phyloP scores from a whole-genome alignment of 345 rosid genomes.

The Heritiera littoralis region DNA sequence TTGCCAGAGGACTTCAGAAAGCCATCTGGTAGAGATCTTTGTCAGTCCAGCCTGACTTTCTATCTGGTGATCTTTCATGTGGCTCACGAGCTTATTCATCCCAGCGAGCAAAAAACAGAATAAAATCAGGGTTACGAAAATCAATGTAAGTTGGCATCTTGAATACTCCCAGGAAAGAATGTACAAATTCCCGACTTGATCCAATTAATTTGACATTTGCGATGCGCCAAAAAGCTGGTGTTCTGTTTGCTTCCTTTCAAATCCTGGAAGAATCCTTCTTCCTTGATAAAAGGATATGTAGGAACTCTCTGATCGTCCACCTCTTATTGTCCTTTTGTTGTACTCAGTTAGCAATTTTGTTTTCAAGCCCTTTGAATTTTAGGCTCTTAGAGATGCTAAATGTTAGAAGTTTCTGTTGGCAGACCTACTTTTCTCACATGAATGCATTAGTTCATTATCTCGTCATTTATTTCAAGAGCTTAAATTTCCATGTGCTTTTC shows the following conservation, averaged over 20 bases:
- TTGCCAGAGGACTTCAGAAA: background rate
- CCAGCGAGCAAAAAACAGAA: background rate
- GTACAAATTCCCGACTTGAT: background rate
- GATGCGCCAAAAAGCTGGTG: background rate
- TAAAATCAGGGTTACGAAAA: background rate
- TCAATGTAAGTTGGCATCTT: background rate
- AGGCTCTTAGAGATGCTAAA: slow-evolving; percentile 10
- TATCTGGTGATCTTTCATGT: background rate
- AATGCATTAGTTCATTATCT: too few species aligned
- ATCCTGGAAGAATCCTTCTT: background rate
- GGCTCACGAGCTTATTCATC: background rate
- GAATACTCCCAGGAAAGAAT: background rate
- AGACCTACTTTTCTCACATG: too few species aligned
- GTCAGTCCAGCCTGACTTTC: background rate
- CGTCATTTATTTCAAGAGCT: too few species aligned
- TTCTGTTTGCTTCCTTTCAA: background rate
- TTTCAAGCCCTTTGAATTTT: slow-evolving; percentile 5
- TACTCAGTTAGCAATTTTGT: background rate
- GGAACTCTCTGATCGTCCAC: background rate
- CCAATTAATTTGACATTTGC: background rate
- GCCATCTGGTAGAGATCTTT: background rate
- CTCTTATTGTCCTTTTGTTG: background rate
- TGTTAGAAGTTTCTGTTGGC: background rate
- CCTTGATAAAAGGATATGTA: background rate
- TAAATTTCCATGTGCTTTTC: too few species aligned